phyloP scores from a whole-genome alignment of 768 basidiomycete species.

The Tulasnella sp. region DNA sequence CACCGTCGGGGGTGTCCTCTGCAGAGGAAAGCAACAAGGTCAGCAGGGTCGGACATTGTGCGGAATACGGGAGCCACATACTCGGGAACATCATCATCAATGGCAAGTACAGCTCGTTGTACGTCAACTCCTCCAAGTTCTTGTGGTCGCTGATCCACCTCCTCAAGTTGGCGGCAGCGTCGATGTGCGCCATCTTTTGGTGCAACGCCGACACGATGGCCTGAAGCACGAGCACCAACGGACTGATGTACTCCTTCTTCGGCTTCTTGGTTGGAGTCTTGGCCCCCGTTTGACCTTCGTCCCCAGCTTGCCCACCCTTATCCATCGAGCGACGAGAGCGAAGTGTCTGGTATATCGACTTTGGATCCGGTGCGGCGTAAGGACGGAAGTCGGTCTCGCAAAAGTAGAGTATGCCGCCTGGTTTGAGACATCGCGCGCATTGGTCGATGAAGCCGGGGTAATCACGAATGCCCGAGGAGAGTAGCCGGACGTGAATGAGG shows the following conservation, averaged over 20 bases:
- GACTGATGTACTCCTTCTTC: slow-evolving; percentile 1
- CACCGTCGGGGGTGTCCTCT: slow-evolving; percentile 1
- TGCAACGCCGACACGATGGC: slow-evolving; percentile 8
- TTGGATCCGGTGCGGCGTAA: background rate
- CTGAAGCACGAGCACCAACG: background rate
- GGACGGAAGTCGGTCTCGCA: slow-evolving; percentile 22
- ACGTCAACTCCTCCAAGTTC: slow-evolving; percentile 18
- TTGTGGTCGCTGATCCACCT: slow-evolving; percentile 19
- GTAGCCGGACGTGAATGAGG: slow-evolving; percentile 25
- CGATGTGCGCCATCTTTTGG: slow-evolving; percentile 12
- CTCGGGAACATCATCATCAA: slow-evolving; percentile 6
- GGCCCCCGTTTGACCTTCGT: background rate
- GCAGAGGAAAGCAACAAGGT: too few relatives aligned
- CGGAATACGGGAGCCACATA: background rate
- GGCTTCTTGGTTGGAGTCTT: background rate
- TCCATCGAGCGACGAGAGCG: background rate
- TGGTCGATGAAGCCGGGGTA: slow-evolving; percentile 19
- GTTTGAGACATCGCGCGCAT: background rate
- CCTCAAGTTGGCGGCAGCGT: slow-evolving; percentile 14
- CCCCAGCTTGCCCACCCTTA: background rate
- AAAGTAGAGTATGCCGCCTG: slow-evolving; percentile 17
- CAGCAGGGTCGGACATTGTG: too few relatives aligned
- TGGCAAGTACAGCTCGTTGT: slow-evolving; percentile 20
- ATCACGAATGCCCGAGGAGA: slow-evolving; percentile 20
- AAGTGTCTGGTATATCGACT: background rate